Evolutionary conservation across 2,329 filamentous ascomycete genomes (phyloP), one percentile per base, ranked within the genome.

Genomic region (Microsporum audouinii): DNA sequence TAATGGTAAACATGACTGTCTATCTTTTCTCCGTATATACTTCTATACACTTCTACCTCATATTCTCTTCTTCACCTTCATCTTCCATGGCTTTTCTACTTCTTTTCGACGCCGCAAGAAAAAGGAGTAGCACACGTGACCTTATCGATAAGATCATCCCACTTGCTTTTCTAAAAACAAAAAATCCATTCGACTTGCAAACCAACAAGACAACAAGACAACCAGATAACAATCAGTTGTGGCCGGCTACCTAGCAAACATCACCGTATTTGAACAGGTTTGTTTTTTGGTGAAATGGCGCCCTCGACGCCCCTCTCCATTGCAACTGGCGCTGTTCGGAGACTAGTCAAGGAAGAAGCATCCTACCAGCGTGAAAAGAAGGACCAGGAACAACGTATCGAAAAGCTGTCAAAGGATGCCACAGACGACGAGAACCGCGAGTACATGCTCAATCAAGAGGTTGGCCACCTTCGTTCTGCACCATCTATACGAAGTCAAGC

Each of bases 281-380:
- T 51, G 5, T 29, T 17, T 31, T 39, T 51, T 23, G 23, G 23
- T 51, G 27, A 5, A 12, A 96, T 96, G 91, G 82, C 89, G 2
- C 81, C 89, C 36, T 88, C 88, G 51, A 85, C 86, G 0, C 82
- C 86, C 67, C 84, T 96, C 72, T 76, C 84, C 68, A 94, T 96
- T 71, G 85, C 88, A 51, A 94, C 89, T 29, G 84, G 86, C 64
- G 85, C 89, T 23, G 84, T 97, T 66, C 80, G 83, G 68, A 89
- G 94, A 62, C 83, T 97, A 56, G 84, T 96, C 66, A 96, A 95
- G 75, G 94, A 99, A 75, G 89, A 96, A 74, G 79, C 82, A 43
- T 92, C 87, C 68, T 97, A 99, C 77, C 88, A 91, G 79, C 88
- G 88, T 71, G 94, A 99, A 74, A 82, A 91, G 23, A 78, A 82